These are phyloP conservation scores for Podila epigama DNA, from an alignment of 192 early-diverging fungal species.

Conservation along the genomic window DNA sequence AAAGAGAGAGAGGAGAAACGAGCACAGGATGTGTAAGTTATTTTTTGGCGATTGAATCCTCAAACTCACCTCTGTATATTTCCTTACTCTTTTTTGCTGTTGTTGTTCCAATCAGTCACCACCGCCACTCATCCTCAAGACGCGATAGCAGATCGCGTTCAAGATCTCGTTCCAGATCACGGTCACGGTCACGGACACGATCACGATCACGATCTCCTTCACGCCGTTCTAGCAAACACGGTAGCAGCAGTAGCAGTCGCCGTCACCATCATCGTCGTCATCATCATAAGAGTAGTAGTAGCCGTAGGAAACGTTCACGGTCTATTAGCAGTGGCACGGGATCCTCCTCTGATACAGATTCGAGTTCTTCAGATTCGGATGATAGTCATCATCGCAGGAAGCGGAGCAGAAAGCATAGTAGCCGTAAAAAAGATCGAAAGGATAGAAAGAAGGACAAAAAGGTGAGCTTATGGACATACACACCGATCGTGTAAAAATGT, in stretches of 20 bases:
- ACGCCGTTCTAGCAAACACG: conserved; percentile 9
- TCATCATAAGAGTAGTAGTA: conserved; percentile 27
- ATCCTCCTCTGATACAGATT: conserved; percentile 36
- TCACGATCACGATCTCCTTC: conserved; percentile 14
- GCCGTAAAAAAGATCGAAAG: conserved; percentile 52
- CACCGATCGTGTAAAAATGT: too few relatives aligned
- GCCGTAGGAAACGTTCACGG: conserved; percentile 27
- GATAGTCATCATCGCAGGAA: conserved; percentile 31
- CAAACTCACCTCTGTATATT: neutral
- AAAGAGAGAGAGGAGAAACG: too few relatives aligned
- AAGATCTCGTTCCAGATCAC: conserved; percentile 1
- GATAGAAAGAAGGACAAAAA: conserved; percentile 55
- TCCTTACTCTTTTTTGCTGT: neutral
- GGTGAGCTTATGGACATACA: conserved; percentile 24
- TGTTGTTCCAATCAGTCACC: neutral
- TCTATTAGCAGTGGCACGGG: conserved; percentile 21
- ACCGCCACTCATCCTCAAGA: conserved; percentile 7
- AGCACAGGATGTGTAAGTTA: too few relatives aligned
- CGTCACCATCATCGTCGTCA: conserved; percentile 7
- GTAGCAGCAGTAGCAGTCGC: conserved; percentile 5
- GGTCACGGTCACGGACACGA: conserved; percentile 21
- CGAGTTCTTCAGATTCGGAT: conserved; percentile 2
- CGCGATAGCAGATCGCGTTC: conserved; percentile 1
- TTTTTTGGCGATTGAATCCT: neutral
- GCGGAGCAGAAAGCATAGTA: conserved; percentile 16